phyloP scores from a whole-genome alignment of 1,139 yeast genomes.

The Arxiozyma heterogenica region DNA sequence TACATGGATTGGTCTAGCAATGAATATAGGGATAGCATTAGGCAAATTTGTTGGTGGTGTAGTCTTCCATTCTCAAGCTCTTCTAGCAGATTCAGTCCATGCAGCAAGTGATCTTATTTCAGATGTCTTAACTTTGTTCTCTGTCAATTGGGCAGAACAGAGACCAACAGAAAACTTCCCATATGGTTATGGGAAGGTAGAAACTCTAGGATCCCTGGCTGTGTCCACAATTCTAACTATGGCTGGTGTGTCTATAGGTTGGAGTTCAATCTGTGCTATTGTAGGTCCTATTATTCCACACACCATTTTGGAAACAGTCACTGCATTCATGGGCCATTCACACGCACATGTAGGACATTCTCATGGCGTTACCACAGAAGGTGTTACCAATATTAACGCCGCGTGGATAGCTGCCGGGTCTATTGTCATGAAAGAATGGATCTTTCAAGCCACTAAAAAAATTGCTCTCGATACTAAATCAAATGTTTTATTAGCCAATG shows the following conservation, averaged over 20 bases:
- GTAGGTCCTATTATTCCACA: constrained; percentile 61
- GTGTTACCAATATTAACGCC: constrained; percentile 71
- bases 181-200: constrained; percentile 85
- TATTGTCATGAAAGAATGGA: constrained; percentile 75
- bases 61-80: constrained; percentile 87
- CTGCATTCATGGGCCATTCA: constrained; percentile 32
- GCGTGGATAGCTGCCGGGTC: constrained; percentile 95
- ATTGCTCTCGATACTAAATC: constrained; percentile 73
- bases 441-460: constrained; percentile 70
- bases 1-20: constrained; percentile 82
- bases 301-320: constrained; percentile 37
- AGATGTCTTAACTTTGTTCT: constrained; percentile 78
- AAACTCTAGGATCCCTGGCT: constrained; percentile 81
- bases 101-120: constrained; percentile 84
- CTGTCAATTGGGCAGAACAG: constrained; percentile 68
- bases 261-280: constrained; percentile 68
- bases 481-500: constrained; percentile 87
- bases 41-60: constrained; percentile 86
- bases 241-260: constrained; percentile 90
- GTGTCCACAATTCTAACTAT: constrained; percentile 73
- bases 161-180: constrained; percentile 65
- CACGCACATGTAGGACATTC: constrained; percentile 33
- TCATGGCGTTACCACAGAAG: constrained; percentile 31
- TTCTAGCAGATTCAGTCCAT: constrained; percentile 89
- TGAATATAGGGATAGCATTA: constrained; percentile 75